These are phyloP conservation scores for Rickenella mellea DNA, from an alignment of 768 basidiomycete genomes.

Conservation along the genomic window DNA sequence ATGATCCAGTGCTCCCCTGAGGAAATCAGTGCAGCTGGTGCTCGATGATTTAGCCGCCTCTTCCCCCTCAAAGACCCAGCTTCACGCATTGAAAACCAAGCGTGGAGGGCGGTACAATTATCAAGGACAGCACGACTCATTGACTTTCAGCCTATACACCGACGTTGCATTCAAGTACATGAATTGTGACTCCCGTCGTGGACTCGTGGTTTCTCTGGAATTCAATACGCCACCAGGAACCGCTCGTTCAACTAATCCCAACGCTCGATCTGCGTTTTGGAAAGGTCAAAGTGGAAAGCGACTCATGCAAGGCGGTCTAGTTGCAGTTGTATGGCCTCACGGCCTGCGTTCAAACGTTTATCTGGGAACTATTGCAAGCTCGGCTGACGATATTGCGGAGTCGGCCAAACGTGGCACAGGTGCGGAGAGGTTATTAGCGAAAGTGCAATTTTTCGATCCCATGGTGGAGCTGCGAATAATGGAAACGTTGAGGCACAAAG, in stretches of 20 bases:
- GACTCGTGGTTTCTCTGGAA: slow-evolving; percentile 36
- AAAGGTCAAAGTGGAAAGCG: slow-evolving; percentile 48
- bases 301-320: slow-evolving; percentile 50
- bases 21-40: slow-evolving; percentile 40
- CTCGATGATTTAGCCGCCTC: slow-evolving; percentile 29
- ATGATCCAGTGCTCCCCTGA: slow-evolving; percentile 37
- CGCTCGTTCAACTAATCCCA: slow-evolving; percentile 31
- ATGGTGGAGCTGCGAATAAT: slow-evolving; percentile 39
- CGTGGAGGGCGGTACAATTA: slow-evolving; percentile 47
- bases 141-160: slow-evolving; percentile 59
- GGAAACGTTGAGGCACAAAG: slow-evolving; percentile 22
- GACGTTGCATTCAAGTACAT: slow-evolving; percentile 37
- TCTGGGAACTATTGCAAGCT: slow-evolving; percentile 43
- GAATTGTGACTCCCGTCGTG: slow-evolving; percentile 36
- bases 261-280: slow-evolving; percentile 47
- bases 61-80: slow-evolving; percentile 21
- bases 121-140: slow-evolving; percentile 28
- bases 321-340: slow-evolving; percentile 47
- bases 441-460: slow-evolving; percentile 56
- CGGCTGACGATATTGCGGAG: slow-evolving; percentile 33
- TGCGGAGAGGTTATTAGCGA: slow-evolving; percentile 29
- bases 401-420: slow-evolving; percentile 21
- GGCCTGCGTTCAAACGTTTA: slow-evolving; percentile 23
- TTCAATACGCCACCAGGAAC: slow-evolving; percentile 48
- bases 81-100: slow-evolving; percentile 37